These are phyloP conservation scores for Boeremia lycopersici DNA, from an alignment of 2,329 filamentous ascomycete species.

Conservation along the genomic window DNA sequence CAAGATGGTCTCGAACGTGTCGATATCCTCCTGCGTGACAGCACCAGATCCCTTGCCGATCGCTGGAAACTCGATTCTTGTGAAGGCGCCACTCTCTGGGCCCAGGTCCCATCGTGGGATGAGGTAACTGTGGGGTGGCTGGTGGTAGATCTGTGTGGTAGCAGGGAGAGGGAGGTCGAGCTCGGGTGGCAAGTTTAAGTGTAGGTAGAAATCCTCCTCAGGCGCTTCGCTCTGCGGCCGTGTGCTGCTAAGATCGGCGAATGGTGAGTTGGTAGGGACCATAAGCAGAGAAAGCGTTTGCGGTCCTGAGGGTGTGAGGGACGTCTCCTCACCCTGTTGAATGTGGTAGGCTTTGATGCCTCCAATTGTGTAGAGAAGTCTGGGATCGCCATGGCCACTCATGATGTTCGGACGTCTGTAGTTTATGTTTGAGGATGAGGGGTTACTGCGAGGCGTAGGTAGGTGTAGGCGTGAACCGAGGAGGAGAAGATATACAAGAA, in stretches of 20 bases:
- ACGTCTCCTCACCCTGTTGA: constrained; percentile 81
- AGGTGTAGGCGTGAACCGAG: neutral
- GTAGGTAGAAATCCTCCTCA: constrained; percentile 90
- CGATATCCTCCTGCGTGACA: constrained; percentile 86
- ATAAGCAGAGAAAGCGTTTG: constrained; percentile 93
- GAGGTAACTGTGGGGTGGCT: constrained; percentile 88
- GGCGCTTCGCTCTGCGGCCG: constrained; percentile 60
- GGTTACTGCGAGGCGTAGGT: neutral
- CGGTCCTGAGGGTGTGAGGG: constrained; percentile 81
- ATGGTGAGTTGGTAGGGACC: constrained; percentile 87
- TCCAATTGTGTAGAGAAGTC: constrained; percentile 66
- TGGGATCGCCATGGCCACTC: constrained; percentile 61
- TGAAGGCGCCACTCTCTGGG: constrained; percentile 87
- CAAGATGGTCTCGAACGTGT: constrained; percentile 96
- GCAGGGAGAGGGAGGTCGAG: constrained; percentile 91
- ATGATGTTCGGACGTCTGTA: constrained; percentile 36
- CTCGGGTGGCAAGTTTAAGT: constrained; percentile 92
- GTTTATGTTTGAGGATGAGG: neutral
- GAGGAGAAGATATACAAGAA: constrained; percentile 1
- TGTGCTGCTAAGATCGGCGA: constrained; percentile 60
- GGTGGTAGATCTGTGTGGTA: constrained; percentile 96
- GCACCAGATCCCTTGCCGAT: constrained; percentile 67
- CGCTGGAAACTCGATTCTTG: constrained; percentile 85
- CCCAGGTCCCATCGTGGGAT: constrained; percentile 96
- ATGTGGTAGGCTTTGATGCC: constrained; percentile 93